Percentiles rank a stretch among this genome's conserved stretches.
Evolutionary conservation across 2,329 filamentous ascomycete genomes (phyloP).

Genomic region (Aspergillus viridinutans): DNA sequence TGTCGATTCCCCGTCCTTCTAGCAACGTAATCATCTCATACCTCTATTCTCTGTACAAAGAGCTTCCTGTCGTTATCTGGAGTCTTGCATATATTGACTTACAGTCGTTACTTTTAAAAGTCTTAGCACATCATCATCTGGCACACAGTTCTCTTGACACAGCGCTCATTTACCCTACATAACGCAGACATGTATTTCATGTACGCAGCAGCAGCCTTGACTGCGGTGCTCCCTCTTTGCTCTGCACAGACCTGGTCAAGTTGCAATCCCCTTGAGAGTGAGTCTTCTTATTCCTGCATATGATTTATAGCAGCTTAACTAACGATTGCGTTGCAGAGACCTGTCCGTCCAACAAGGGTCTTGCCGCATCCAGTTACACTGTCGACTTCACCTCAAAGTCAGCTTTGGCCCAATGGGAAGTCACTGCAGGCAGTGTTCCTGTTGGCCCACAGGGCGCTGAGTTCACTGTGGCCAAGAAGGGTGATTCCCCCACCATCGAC

Average conservation of each 20-base stretch:
- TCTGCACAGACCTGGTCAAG: slow-evolving; percentile 68
- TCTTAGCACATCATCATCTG: background rate
- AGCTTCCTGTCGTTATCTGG: too few species aligned
- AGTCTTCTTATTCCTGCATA: background rate
- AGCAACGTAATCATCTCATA: background rate
- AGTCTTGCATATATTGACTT: background rate
- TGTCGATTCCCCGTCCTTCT: background rate
- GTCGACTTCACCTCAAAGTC: slow-evolving; percentile 46
- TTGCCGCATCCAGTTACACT: slow-evolving; percentile 45
- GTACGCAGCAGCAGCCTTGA: slow-evolving; percentile 27
- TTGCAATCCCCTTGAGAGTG: slow-evolving; percentile 62
- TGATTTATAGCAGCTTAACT: background rate
- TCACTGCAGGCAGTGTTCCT: slow-evolving; percentile 61
- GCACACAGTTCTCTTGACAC: background rate
- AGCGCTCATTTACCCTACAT: background rate
- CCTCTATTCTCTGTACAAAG: too few species aligned
- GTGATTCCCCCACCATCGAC: slow-evolving; percentile 79
- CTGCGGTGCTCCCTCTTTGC: slow-evolving; percentile 27
- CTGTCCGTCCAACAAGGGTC: slow-evolving; percentile 68
- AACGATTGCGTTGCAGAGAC: slow-evolving; percentile 23
- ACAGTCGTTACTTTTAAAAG: background rate
- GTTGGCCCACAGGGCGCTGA: slow-evolving; percentile 68
- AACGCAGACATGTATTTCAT: slow-evolving; percentile 28
- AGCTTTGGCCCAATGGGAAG: slow-evolving; percentile 59
- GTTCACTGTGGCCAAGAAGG: slow-evolving; percentile 72